Conservation (phyloP, 1,284 basidiomycete species). For the Microbotryum violaceum region DNA sequence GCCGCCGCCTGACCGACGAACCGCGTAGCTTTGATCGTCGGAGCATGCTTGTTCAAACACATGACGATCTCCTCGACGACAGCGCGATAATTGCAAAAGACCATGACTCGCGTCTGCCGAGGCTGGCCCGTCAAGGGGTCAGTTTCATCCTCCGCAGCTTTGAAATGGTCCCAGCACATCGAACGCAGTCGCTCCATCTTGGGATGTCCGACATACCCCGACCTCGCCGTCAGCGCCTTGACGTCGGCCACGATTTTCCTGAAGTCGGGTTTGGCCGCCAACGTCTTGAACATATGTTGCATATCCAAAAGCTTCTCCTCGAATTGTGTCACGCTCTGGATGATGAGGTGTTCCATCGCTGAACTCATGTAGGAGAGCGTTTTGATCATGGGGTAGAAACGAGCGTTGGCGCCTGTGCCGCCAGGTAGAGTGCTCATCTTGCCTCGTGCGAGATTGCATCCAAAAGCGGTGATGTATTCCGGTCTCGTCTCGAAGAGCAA, state of each 20-base stretch:
- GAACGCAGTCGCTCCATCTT: constrained; percentile 81
- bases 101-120: constrained; percentile 61
- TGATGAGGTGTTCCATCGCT: constrained; percentile 75
- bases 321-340: constrained; percentile 73
- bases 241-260: constrained; percentile 40
- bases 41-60: constrained; percentile 56
- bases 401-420: constrained; percentile 23
- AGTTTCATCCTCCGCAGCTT: constrained; percentile 49
- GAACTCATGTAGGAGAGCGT: constrained; percentile 55
- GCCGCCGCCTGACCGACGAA: constrained; percentile 90
- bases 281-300: constrained; percentile 31
- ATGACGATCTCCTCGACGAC: constrained; percentile 82
- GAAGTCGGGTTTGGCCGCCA: constrained; percentile 41
- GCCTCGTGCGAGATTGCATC: constrained; percentile 53
- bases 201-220: constrained; percentile 54
- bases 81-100: constrained; percentile 83
- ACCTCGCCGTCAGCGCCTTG: constrained; percentile 8
- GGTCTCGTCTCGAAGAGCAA: constrained; percentile 39
- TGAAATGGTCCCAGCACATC: constrained; percentile 72
- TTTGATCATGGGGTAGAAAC: constrained; percentile 41
- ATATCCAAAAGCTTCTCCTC: constrained; percentile 52
- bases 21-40: constrained; percentile 64
- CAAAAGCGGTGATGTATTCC: constrained; percentile 43
- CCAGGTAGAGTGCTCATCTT: constrained; percentile 38
- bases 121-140: constrained; percentile 38